Evolutionary conservation across 306 rosid genomes (phyloP), one percentile per base, ranked within the genome.

Genomic region (Sechiopsis laciniata): DNA sequence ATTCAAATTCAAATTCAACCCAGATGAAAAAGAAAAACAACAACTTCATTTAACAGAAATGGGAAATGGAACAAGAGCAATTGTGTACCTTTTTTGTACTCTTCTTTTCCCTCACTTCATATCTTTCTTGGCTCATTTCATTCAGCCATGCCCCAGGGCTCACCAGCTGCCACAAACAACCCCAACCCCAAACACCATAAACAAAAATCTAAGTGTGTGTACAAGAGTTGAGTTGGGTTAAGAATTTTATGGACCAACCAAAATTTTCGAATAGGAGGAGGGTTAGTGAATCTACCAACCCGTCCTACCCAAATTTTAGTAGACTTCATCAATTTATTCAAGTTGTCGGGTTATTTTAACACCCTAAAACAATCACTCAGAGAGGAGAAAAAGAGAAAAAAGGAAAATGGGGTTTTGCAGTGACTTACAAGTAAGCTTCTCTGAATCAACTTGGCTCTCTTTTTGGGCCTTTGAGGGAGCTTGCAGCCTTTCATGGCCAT

Each of bases 111-210:
- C 90, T 87, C 52, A 90, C 96, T 81, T 90, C 92, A 48, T 90
- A 90, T 90, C 96, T 90, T 76, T 87, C 96, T 81, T 87, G 92
- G 84, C 90, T 87, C 96, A 90, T 90, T 68, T 90, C 96, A 74
- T 83, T 87, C 81, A 90, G 85, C 96, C 96, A 90, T 15, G 92
- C 96, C 8, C 96, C 96, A 16, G 96, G 96, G 22, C 96, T 90
- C 83, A 90, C 92, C 92, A 83, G 75, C 96, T 90, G 79, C 79
- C 69, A 76, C 68, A 6, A 55, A 74, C 63, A 6, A 51, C 8
- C 48, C 48, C 6, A 7, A 3, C 50, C 21, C 37, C 20, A 37
- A 40, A 24, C 32, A 20, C 8, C 8, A 29, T 42, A 8, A 42
- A 42, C 48, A 42, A 42, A 0, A 40, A 40, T 40, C 46, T 40